Evolutionary conservation across 2,329 filamentous ascomycete species (phyloP), one percentile per base, ranked within the genome.

Genomic region (Alternaria ventricosa): DNA sequence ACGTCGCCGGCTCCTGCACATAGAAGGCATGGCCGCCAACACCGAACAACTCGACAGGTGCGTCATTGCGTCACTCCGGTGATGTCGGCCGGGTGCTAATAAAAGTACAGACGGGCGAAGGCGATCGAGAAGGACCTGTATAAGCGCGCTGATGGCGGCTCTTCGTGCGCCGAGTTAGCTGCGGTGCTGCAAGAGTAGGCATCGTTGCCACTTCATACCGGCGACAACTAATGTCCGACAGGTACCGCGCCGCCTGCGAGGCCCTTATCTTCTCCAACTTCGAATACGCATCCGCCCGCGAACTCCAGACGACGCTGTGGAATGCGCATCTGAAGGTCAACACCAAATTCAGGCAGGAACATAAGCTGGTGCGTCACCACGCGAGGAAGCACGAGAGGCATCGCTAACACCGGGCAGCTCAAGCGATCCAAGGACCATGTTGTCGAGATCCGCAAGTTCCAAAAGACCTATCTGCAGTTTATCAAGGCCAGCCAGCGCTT

Each of bases 401-500:
- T 15, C 33, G 49, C 65, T 73, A 55, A 73, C 28, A 43, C 18
- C 9, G 15, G 30, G 20, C 61, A 81, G 85, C 78, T 87, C 82
- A 79, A 74, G 65, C 74, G 86, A 69, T 81, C 81, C 61, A 85
- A 84, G 70, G 85, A 85, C 72, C 85, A 84, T 71, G 83, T 85
- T 60, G 87, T 89, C 49, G 86, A 88, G 80, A 89, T 88, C 73
- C 89, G 94, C 67, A 96, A 94, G 80, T 84, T 95, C 55, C 90
- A 92, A 78, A 94, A 92, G 80, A 86, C 90, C 67, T 98, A 96
- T 79, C 84, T 90, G 61, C 88, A 89, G 70, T 98, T 97, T 78
- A 88, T 98, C 71, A 96, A 95, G 80, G 90, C 90, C 50, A 92
- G 93, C 69, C 92, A 96, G 80, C 89, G 89, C 73, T 97, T 97